phyloP scores from a whole-genome alignment of 192 early-diverging fungal species.

The Coemansia sp. region DNA sequence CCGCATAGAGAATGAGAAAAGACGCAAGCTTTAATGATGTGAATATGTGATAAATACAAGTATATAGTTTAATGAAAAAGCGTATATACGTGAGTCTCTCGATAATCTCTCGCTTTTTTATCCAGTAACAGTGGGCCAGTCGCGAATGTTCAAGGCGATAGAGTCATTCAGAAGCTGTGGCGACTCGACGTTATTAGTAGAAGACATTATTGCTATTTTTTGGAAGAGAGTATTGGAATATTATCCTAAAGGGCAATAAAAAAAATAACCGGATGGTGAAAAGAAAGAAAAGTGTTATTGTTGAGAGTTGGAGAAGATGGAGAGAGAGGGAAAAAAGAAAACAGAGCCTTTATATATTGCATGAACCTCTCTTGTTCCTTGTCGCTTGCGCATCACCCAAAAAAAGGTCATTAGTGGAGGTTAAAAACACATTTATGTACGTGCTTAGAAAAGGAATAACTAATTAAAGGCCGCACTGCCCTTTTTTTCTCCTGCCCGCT shows the following conservation, averaged over 20 bases:
- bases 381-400: neutral
- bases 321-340: neutral
- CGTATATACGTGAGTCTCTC: too few relatives aligned
- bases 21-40: neutral
- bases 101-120: neutral
- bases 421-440: neutral
- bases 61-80: neutral
- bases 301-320: neutral
- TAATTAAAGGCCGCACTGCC: constrained; percentile 5
- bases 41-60: neutral
- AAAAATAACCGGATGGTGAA: neutral
- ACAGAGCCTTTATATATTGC: neutral
- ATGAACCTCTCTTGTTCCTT: neutral
- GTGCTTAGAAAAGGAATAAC: neutral
- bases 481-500: neutral
- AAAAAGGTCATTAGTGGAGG: neutral
- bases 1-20: neutral
- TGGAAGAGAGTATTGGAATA: too few relatives aligned
- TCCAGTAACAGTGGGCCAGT: neutral
- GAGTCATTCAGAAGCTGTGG: constrained; percentile 3
- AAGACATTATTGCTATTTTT: constrained; percentile 6
- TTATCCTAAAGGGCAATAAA: neutral
- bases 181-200: neutral
- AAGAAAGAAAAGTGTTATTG: neutral
- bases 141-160: neutral